Evolutionary conservation across 371 early-diverging fungal genomes (phyloP).

Genomic region (Mucor velutinosus): DNA sequence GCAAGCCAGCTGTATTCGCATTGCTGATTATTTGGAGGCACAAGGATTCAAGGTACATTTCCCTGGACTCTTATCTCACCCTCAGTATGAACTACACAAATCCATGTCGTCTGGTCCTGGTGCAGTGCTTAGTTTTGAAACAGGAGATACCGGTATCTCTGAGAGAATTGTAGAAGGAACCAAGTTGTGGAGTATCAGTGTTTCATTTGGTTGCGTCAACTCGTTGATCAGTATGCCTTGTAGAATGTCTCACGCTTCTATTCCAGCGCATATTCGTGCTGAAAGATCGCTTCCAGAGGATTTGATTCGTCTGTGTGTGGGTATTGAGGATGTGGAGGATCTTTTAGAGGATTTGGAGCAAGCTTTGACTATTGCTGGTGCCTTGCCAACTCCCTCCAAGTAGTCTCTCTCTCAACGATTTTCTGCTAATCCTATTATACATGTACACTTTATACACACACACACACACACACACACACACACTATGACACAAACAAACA

Average conservation of each 20-base stretch:
- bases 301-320: slow-evolving; percentile 95
- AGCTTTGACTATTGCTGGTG: slow-evolving; percentile 81
- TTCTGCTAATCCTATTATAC: not conserved
- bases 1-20: slow-evolving; percentile 71
- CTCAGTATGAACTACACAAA: slow-evolving; percentile 84
- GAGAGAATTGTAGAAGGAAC: slow-evolving; percentile 85
- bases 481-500: no score
- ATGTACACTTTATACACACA: no score
- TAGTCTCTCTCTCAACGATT: not conserved
- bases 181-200: slow-evolving; percentile 88
- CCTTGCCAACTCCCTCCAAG: slow-evolving; percentile 28
- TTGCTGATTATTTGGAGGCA: slow-evolving; percentile 81
- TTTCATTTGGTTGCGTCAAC: slow-evolving; percentile 96
- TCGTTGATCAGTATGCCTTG: slow-evolving; percentile 97
- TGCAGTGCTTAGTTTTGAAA: slow-evolving; percentile 93
- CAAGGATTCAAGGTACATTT: slow-evolving; percentile 84
- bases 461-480: no score
- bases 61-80: slow-evolving; percentile 87
- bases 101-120: slow-evolving; percentile 86
- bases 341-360: slow-evolving; percentile 84
- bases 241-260: slow-evolving; percentile 96
- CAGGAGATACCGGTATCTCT: slow-evolving; percentile 82
- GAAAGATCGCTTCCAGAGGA: slow-evolving; percentile 91
- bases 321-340: slow-evolving; percentile 95
- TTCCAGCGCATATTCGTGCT: slow-evolving; percentile 87